Conservation (phyloP, 1,284 basidiomycete genomes). For the Malassezia vespertilionis region DNA sequence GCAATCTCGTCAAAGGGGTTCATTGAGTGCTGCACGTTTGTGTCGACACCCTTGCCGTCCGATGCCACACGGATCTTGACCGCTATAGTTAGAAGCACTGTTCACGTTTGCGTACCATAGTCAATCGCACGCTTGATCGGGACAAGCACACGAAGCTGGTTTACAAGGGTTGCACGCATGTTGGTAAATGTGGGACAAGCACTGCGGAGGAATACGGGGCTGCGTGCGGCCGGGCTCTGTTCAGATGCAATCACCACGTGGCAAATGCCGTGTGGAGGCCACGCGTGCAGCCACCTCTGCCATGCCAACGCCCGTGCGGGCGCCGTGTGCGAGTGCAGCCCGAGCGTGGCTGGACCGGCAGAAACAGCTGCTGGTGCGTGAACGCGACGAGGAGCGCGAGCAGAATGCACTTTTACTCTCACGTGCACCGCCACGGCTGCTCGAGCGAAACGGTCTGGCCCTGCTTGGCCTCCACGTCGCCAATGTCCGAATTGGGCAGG, state of each 20-base stretch:
- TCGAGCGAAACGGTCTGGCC: conserved; percentile 77
- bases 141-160: conserved; percentile 43
- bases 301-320: conserved; percentile 17
- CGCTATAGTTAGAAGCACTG: conserved; percentile 12
- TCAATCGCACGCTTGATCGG: conserved; percentile 47
- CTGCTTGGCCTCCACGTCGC: conserved; percentile 63
- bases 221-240: background rate
- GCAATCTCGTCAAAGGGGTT: conserved; percentile 56
- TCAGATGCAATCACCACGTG: conserved; percentile 12
- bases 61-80: conserved; percentile 47
- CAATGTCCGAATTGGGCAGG: conserved; percentile 65
- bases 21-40: conserved; percentile 47
- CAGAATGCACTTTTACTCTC: conserved; percentile 68
- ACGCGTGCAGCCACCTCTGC: background rate
- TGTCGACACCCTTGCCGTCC: conserved; percentile 46
- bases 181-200: conserved; percentile 1
- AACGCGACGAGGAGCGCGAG: conserved; percentile 71
- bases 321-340: conserved; percentile 21
- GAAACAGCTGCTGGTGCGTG: conserved; percentile 58
- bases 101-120: conserved; percentile 28
- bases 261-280: background rate
- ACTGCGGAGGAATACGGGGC: conserved; percentile 15
- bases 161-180: conserved; percentile 42
- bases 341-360: conserved; percentile 63
- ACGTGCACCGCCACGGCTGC: conserved; percentile 68